Conservation (phyloP, 106 monocot species). For the Dioscorea alata region DNA sequence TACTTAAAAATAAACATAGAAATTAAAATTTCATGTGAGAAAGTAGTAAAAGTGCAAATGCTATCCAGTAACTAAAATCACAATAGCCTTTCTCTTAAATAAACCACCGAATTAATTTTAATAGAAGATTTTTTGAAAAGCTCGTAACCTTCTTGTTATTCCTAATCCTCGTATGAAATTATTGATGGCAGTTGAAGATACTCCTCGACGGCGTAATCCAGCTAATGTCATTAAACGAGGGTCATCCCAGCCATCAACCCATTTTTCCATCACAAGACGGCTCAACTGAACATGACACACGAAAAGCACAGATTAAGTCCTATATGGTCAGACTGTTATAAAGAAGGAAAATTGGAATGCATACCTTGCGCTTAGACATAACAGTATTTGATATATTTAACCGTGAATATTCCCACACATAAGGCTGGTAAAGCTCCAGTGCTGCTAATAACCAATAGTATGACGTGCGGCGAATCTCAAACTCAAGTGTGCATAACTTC, state of each 20-base stretch:
- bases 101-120: too few relatives aligned
- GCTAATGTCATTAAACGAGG: constrained; percentile 91
- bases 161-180: constrained; percentile 92
- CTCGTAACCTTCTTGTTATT: constrained; percentile 87
- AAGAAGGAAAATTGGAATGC: neutral
- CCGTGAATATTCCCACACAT: constrained; percentile 98
- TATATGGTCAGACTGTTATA: neutral
- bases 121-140: neutral
- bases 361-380: constrained; percentile 98
- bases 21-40: too few relatives aligned
- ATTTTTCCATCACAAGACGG: constrained; percentile 74
- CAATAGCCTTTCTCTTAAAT: too few relatives aligned
- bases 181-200: constrained; percentile 90
- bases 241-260: constrained; percentile 97
- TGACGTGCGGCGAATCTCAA: constrained; percentile 93
- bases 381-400: constrained; percentile 91
- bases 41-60: too few relatives aligned
- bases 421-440: constrained; percentile 79
- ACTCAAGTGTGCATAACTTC: constrained; percentile 94
- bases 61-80: too few relatives aligned
- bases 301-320: neutral
- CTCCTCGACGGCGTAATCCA: constrained; percentile 85
- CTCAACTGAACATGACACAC: constrained; percentile 52
- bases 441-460: constrained; percentile 91
- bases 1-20: too few relatives aligned